Conservation (phyloP, 179 eudicot genomes). For the Spinacia oleracea region DNA sequence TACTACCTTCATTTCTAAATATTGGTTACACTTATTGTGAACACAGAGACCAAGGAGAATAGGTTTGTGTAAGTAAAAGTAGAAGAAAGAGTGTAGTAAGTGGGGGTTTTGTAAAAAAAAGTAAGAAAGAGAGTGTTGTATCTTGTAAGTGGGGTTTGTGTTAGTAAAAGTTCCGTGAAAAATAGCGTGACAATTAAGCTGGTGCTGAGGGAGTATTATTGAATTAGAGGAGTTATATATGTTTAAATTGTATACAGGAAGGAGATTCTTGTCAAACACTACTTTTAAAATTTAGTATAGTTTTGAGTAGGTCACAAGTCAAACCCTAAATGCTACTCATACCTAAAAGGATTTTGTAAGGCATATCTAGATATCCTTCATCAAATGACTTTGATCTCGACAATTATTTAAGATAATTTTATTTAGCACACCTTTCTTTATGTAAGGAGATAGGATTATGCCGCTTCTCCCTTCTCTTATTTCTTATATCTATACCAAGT, state of each 20-base stretch:
- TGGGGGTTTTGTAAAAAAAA: too few species aligned
- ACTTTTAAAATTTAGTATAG: background rate
- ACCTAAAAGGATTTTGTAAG: background rate
- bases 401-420: background rate
- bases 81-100: too few species aligned
- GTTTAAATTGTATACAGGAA: background rate
- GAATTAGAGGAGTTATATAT: background rate
- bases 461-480: background rate
- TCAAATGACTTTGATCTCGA: background rate
- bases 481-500: too few species aligned
- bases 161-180: too few species aligned
- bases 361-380: background rate
- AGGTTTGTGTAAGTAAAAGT: too few species aligned
- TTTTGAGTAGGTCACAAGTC: background rate
- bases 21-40: too few species aligned
- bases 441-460: background rate
- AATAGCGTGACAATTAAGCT: too few species aligned
- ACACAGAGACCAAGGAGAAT: too few species aligned
- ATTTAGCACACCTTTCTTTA: background rate
- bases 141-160: too few species aligned
- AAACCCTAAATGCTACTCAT: background rate
- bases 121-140: too few species aligned
- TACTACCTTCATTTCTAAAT: too few species aligned
- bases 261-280: background rate
- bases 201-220: too few species aligned